Evolutionary conservation across 2,329 filamentous ascomycete species (phyloP).

Genomic region (Fusarium multiceps): DNA sequence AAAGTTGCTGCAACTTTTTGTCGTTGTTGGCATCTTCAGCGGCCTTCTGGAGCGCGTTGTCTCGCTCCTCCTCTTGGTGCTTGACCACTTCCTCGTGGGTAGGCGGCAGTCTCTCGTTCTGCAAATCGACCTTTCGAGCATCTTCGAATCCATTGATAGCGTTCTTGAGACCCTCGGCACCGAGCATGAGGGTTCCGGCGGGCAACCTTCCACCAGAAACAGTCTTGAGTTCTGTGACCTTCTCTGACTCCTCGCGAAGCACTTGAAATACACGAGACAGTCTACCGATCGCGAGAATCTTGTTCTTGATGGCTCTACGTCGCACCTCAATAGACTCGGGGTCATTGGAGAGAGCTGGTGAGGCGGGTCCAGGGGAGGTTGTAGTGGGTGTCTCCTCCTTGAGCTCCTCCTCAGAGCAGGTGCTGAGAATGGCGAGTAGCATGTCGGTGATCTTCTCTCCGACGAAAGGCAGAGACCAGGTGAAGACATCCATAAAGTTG

Average conservation of each 20-base stretch:
- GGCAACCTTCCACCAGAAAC: constrained; percentile 92
- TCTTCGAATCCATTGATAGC: constrained; percentile 98
- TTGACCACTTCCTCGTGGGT: constrained; percentile 90
- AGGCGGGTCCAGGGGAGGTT: constrained; percentile 75
- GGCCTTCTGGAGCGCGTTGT: constrained; percentile 86
- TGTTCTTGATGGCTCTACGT: constrained; percentile 98
- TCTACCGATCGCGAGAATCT: constrained; percentile 96
- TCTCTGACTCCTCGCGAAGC: constrained; percentile 94
- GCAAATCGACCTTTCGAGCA: constrained; percentile 93
- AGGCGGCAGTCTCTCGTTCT: constrained; percentile 94
- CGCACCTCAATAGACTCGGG: constrained; percentile 93
- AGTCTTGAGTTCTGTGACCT: constrained; percentile 97
- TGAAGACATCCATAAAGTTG: constrained; percentile 99
- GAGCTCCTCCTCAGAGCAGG: constrained; percentile 98
- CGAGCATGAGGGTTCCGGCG: constrained; percentile 96
- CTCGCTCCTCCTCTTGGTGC: constrained; percentile 83
- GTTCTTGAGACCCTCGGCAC: constrained; percentile 98
- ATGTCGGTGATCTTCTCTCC: constrained; percentile 99
- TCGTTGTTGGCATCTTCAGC: constrained; percentile 92
- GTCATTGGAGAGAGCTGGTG: constrained; percentile 75
- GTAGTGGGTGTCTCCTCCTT: constrained; percentile 85
- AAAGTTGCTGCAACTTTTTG: constrained; percentile 84
- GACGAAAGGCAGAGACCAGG: constrained; percentile 99
- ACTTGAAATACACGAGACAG: constrained; percentile 99
- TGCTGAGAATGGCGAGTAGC: constrained; percentile 98